Conservation (phyloP, 169 alveolate species). For the Eimeria necatrix region DNA sequence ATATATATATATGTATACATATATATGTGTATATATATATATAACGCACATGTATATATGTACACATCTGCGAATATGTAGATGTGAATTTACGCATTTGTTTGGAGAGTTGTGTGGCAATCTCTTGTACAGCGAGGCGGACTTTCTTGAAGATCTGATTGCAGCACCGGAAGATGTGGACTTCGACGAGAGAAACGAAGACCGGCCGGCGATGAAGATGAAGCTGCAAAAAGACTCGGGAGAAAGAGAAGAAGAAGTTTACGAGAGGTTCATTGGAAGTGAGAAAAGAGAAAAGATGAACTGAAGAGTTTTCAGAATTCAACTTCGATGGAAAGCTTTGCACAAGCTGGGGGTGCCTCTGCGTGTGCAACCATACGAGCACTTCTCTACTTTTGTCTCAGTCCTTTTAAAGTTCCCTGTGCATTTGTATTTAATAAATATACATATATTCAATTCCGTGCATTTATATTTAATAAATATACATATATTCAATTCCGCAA, state of each 20-base stretch:
- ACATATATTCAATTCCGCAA: too few species aligned
- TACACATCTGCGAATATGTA: not conserved
- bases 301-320: not conserved
- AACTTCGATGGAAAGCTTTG: not conserved
- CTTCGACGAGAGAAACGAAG: slow-evolving; percentile 66
- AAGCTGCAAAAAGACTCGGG: slow-evolving; percentile 58
- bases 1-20: not conserved
- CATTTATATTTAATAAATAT: not conserved
- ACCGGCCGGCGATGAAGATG: slow-evolving; percentile 52
- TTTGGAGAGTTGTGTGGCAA: not conserved
- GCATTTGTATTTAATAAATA: not conserved
- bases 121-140: not conserved
- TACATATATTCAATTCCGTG: too few species aligned
- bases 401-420: not conserved
- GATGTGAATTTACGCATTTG: not conserved
- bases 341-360: too few species aligned
- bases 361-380: too few species aligned
- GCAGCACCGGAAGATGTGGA: slow-evolving; percentile 35
- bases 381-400: not conserved
- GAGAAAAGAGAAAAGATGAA: not conserved
- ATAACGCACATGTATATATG: not conserved
- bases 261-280: slow-evolving; percentile 72
- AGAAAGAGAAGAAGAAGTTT: slow-evolving; percentile 67
- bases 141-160: slow-evolving; percentile 49
- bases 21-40: not conserved